These are phyloP conservation scores for Ascochyta rabiei DNA, from an alignment of 2,329 filamentous ascomycete species.

Conservation along the genomic window DNA sequence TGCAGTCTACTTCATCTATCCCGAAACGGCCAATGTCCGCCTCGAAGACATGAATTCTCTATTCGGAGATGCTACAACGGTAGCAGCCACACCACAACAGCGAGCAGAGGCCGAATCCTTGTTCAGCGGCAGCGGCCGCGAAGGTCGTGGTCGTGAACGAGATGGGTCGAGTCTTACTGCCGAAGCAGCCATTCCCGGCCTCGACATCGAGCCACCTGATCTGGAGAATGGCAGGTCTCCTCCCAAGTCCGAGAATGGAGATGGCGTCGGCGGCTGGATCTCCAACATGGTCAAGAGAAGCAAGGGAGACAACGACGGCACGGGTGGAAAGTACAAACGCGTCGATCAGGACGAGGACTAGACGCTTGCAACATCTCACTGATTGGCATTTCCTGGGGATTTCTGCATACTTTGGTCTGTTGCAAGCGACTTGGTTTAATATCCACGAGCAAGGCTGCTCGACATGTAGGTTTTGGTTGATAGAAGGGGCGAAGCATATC, in stretches of 20 bases:
- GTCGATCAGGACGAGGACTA: slow-evolving; percentile 52
- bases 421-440: slow-evolving; percentile 32
- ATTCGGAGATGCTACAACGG: slow-evolving; percentile 90
- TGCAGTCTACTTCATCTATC: slow-evolving; percentile 94
- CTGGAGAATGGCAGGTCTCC: slow-evolving; percentile 59
- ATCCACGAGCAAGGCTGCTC: slow-evolving; percentile 29
- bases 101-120: slow-evolving; percentile 82
- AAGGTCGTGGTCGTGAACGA: slow-evolving; percentile 39
- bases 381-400: slow-evolving; percentile 28
- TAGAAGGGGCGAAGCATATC: slow-evolving; percentile 39
- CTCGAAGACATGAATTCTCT: slow-evolving; percentile 96
- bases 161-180: slow-evolving; percentile 51
- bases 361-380: slow-evolving; percentile 6
- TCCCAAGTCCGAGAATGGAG: slow-evolving; percentile 42
- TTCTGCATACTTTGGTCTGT: slow-evolving; percentile 26
- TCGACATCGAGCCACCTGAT: slow-evolving; percentile 80
- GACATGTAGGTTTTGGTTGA: slow-evolving; percentile 29
- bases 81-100: slow-evolving; percentile 78
- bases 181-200: slow-evolving; percentile 74
- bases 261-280: slow-evolving; percentile 73
- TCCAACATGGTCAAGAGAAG: slow-evolving; percentile 66
- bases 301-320: slow-evolving; percentile 52
- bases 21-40: slow-evolving; percentile 92
- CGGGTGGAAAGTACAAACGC: slow-evolving; percentile 54
- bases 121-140: slow-evolving; percentile 69